Conservation (phyloP, 2,329 filamentous ascomycete genomes). For the Aspergillus sp. region DNA sequence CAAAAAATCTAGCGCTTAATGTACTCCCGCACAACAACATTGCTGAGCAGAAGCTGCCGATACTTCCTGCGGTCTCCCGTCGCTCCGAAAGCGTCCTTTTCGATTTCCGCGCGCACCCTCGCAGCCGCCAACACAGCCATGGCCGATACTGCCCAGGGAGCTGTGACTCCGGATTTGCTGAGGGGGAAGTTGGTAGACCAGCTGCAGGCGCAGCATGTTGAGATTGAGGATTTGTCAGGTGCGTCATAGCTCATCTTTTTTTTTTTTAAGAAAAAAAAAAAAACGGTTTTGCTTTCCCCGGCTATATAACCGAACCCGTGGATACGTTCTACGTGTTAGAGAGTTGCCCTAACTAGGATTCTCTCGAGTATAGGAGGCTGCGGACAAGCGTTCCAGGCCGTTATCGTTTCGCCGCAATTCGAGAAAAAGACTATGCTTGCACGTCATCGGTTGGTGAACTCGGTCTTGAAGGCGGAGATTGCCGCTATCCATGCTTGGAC, state of each 20-base stretch:
- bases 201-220: conserved; percentile 74
- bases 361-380: conserved; percentile 58
- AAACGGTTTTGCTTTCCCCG: not conserved
- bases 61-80: conserved; percentile 35
- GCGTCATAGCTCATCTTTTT: conserved; percentile 29
- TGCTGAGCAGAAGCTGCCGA: conserved; percentile 41
- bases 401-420: conserved; percentile 70
- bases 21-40: conserved; percentile 37
- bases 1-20: conserved; percentile 29
- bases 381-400: conserved; percentile 68
- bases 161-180: conserved; percentile 71
- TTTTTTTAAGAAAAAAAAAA: not conserved
- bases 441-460: conserved; percentile 83
- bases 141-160: conserved; percentile 50
- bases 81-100: conserved; percentile 30
- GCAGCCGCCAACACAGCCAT: conserved; percentile 39
- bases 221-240: conserved; percentile 93
- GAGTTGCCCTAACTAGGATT: not conserved
- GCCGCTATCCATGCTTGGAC: conserved; percentile 93
- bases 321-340: not conserved
- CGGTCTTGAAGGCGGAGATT: conserved; percentile 80
- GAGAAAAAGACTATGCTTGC: conserved; percentile 74
- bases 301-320: not conserved
- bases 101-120: conserved; percentile 35
- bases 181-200: conserved; percentile 67